These are phyloP conservation scores for Lactarius trivialis DNA, from an alignment of 768 basidiomycete species.

Conservation along the genomic window DNA sequence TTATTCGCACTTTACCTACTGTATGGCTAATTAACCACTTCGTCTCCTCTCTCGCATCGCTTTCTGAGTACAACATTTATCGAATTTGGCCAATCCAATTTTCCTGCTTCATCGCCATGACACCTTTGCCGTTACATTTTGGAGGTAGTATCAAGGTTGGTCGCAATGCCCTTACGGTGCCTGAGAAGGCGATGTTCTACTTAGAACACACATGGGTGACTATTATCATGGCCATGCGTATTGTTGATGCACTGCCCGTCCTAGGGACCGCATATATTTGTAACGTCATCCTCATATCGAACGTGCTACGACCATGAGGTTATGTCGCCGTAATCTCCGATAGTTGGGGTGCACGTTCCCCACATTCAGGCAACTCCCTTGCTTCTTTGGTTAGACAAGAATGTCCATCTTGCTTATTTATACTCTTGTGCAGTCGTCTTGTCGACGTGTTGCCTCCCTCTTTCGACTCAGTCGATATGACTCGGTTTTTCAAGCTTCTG, in stretches of 20 bases:
- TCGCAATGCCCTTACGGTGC: background rate
- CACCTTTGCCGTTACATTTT: background rate
- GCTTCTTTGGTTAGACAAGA: background rate
- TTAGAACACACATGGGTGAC: background rate
- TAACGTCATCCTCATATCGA: background rate
- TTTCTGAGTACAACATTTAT: background rate
- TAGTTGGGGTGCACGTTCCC: background rate
- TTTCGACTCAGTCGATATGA: background rate
- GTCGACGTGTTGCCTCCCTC: background rate
- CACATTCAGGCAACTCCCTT: background rate
- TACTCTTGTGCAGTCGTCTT: background rate
- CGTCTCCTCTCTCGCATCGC: background rate
- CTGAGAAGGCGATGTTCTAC: background rate
- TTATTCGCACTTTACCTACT: background rate
- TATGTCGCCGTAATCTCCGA: background rate
- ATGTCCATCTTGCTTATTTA: conserved; percentile 2
- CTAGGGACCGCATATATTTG: background rate
- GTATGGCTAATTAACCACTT: conserved; percentile 5
- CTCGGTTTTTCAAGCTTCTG: background rate
- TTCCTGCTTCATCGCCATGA: background rate
- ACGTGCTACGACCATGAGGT: background rate
- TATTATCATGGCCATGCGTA: background rate
- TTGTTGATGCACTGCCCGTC: background rate
- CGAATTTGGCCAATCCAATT: background rate
- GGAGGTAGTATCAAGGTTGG: background rate